phyloP scores from a whole-genome alignment of 1,284 basidiomycete genomes.

The Pisolithus thermaeus region DNA sequence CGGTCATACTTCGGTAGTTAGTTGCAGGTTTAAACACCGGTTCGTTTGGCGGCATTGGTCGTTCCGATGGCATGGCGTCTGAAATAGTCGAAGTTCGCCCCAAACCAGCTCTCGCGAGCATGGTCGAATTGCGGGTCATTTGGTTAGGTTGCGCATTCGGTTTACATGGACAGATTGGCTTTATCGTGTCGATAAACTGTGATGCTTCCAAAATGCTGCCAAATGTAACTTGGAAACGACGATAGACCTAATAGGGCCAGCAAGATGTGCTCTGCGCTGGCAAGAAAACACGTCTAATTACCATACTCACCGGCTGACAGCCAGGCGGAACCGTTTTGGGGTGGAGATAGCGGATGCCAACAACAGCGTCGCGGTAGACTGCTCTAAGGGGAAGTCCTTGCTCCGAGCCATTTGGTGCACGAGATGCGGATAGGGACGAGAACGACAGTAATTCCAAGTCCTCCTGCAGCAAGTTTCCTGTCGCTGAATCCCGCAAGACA shows the following conservation, averaged over 20 bases:
- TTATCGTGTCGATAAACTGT: conserved; percentile 57
- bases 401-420: conserved; percentile 21
- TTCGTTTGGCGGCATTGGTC: background rate
- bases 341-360: conserved; percentile 68
- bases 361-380: conserved; percentile 63
- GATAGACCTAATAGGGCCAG: conserved; percentile 42
- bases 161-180: conserved; percentile 67
- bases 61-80: conserved; percentile 6
- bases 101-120: conserved; percentile 12
- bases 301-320: conserved; percentile 34
- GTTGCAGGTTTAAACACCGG: background rate
- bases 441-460: conserved; percentile 67
- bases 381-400: conserved; percentile 67
- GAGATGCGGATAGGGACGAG: conserved; percentile 36
- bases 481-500: background rate
- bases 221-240: conserved; percentile 72
- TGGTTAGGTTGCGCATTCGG: conserved; percentile 32
- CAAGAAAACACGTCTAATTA: background rate
- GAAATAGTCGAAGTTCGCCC: conserved; percentile 8
- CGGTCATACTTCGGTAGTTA: background rate
- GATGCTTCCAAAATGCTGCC: conserved; percentile 39
- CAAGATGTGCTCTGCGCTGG: conserved; percentile 4
- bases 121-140: conserved; percentile 16
- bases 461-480: conserved; percentile 40
- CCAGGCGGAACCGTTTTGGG: conserved; percentile 34